These are phyloP conservation scores for Fraxinus quadrangulata DNA, from an alignment of 257 asterid genomes.

Conservation along the genomic window DNA sequence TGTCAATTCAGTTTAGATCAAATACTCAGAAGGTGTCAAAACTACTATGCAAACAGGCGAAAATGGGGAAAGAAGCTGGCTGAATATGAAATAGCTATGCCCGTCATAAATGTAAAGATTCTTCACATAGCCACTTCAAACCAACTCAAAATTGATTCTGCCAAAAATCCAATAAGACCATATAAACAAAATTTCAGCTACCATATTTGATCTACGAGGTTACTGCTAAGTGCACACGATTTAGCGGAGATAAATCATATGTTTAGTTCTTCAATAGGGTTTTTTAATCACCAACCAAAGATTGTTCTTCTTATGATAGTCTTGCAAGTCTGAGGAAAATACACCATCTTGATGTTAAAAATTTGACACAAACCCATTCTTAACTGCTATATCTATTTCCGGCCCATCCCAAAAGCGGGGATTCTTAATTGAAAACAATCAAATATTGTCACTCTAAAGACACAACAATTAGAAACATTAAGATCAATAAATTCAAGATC, in stretches of 20 bases:
- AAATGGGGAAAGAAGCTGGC: not conserved
- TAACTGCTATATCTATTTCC: not conserved
- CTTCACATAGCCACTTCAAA: not conserved
- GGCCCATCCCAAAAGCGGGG: not conserved
- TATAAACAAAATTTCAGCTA: not conserved
- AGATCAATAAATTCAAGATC: not conserved
- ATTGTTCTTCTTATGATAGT: not conserved
- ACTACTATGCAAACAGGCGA: not conserved
- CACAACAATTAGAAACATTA: not conserved
- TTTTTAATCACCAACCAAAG: not conserved
- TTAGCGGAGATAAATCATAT: not conserved
- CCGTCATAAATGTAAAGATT: not conserved
- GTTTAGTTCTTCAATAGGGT: not conserved
- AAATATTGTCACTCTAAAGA: not conserved
- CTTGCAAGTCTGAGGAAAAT: not conserved
- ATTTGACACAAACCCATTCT: not conserved
- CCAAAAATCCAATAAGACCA: conserved; percentile 2
- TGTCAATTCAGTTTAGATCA: not conserved
- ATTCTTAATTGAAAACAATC: not conserved
- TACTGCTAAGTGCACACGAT: not conserved
- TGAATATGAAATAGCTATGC: not conserved
- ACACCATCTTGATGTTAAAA: not conserved
- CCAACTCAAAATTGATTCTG: not conserved
- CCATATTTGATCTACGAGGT: not conserved
- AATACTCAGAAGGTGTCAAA: not conserved